Evolutionary conservation across 2,329 filamentous ascomycete species (phyloP), one percentile per base, ranked within the genome.

Genomic region (Colletotrichum tabaci): DNA sequence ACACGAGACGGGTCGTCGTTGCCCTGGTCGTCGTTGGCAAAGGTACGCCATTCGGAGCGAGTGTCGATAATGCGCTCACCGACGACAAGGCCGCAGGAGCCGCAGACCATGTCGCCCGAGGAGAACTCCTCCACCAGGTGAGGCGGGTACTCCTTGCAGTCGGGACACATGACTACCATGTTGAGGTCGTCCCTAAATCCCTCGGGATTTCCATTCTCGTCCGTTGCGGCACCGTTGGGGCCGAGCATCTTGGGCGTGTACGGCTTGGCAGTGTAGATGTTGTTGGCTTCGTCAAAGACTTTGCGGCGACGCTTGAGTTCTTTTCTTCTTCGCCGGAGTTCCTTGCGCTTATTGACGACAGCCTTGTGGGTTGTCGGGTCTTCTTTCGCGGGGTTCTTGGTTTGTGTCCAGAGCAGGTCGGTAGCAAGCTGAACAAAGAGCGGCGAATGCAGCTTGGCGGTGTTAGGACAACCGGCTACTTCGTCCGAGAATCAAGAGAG

Each of bases 1-100:
- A 99, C 96, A 94, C 96, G 96, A 71, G 95, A 98, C 5, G 97
- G 96, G 76, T 99, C 96, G 77, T 98, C 97, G 79, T 94, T 95
- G 78, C 94, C 94, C 82, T 98, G 94, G 80, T 99, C 97, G 79
- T 99, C 96, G 80, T 98, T 98, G 80, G 95, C 95, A 84, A 99
- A 99, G 0, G 96, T 99, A 80, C 96, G 94, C 96, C 96, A 99
- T 85, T 99, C 96, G 58, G 95, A 98, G 74, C 97, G 93, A 73
- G 94, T 97, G 80, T 99, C 97, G 79, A 99, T 95, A 80, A 96
- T 95, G 75, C 94, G 93, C 78, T 96, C 93, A 72, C 93, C 93
- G 40, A 99, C 89, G 7, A 99, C 96, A 44, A 98, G 87, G 47
- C 96, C 96, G 78, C 96, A 99, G 73, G 93, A 94, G 70, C 89